phyloP scores from a whole-genome alignment of 2,329 filamentous ascomycete species.

The Davidsoniella eucalypti region DNA sequence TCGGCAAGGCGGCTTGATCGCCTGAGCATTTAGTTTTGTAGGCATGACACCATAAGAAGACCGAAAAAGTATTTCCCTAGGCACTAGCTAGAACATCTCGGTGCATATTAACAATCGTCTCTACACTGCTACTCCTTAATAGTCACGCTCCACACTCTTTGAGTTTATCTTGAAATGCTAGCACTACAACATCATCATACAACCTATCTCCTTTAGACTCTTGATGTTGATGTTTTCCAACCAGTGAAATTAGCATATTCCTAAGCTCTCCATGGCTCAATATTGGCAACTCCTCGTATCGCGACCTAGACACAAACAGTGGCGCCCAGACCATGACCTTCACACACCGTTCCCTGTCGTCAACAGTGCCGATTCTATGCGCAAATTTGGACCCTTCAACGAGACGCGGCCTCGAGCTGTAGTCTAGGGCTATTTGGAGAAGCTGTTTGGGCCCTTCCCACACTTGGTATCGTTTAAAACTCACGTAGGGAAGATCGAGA shows the following conservation, averaged over 20 bases:
- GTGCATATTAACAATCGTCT: too few species aligned
- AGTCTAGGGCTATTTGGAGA: conserved; percentile 2
- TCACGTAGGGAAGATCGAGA: conserved; percentile 3
- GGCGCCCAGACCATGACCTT: conserved; percentile 38
- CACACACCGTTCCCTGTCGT: conserved; percentile 28
- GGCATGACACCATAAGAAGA: too few species aligned
- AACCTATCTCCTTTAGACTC: too few species aligned
- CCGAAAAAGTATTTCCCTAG: too few species aligned
- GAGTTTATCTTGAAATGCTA: too few species aligned
- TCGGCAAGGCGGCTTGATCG: conserved; percentile 24
- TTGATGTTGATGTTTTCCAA: too few species aligned
- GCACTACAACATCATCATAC: too few species aligned
- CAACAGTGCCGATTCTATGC: conserved; percentile 12
- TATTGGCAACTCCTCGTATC: conserved; percentile 28
- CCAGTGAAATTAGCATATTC: too few species aligned
- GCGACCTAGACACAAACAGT: conserved; percentile 43
- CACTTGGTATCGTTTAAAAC: conserved; percentile 2
- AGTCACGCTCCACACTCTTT: too few species aligned
- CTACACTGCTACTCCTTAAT: too few species aligned
- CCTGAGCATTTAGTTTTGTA: conserved; percentile 29
- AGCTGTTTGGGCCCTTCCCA: background rate
- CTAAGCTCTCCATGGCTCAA: background rate
- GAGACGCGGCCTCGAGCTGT: conserved; percentile 1
- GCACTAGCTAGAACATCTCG: too few species aligned
- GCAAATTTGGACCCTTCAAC: conserved; percentile 1